These are phyloP conservation scores for Serendipita sp. DNA, from an alignment of 1,284 basidiomycete genomes.

Conservation along the genomic window DNA sequence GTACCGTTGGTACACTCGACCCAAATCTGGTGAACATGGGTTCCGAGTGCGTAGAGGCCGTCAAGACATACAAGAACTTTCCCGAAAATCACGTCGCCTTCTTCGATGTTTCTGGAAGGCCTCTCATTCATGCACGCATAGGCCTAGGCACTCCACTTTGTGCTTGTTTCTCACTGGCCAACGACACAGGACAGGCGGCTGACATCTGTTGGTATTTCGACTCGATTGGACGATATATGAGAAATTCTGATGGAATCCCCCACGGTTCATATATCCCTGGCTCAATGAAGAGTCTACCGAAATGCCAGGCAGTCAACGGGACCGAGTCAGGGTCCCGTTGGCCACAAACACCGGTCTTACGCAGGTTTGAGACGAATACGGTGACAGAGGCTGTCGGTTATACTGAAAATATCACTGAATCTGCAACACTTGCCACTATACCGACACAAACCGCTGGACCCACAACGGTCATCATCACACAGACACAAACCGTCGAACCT, in stretches of 20 bases:
- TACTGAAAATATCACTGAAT: neutral
- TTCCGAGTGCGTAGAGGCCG: neutral
- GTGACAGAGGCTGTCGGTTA: neutral
- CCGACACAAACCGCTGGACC: no score
- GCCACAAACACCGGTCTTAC: neutral
- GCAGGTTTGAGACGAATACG: no score
- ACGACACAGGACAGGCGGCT: neutral
- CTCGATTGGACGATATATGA: neutral
- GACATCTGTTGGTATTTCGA: constrained; percentile 5
- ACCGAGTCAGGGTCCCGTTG: neutral
- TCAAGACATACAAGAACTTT: neutral
- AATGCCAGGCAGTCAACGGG: neutral
- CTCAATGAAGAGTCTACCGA: neutral
- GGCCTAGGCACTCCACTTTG: neutral
- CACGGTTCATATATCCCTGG: neutral
- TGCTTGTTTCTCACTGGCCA: neutral
- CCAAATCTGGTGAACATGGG: neutral
- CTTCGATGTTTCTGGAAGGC: neutral
- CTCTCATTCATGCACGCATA: neutral
- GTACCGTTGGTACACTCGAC: neutral
- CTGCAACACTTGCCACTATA: no score
- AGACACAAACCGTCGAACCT: no score
- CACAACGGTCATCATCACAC: no score
- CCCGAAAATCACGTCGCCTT: neutral
- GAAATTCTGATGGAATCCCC: neutral